Percentiles rank a stretch among this genome's conserved stretches.
These are phyloP conservation scores for Fusarium abutilonis DNA, from an alignment of 2,329 filamentous ascomycete species.

Conservation along the genomic window DNA sequence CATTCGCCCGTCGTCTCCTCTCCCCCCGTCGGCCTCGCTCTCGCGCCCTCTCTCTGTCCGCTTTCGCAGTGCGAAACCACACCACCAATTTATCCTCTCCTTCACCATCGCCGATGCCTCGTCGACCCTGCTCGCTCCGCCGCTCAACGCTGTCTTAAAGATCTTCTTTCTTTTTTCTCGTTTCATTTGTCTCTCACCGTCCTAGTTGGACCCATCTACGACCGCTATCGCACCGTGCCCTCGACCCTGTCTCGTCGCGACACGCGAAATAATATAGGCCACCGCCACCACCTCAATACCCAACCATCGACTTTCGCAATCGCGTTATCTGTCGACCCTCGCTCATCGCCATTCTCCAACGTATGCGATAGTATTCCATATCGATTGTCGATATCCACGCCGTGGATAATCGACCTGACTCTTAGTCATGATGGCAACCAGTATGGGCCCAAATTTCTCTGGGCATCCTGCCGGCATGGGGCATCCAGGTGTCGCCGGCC, in stretches of 20 bases:
- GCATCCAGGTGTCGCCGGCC: constrained; percentile 74
- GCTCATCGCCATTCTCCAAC: constrained; percentile 32
- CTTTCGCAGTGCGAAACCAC: constrained; percentile 45
- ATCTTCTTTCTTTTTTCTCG: constrained; percentile 3
- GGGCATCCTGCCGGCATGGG: constrained; percentile 77
- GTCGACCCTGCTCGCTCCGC: constrained; percentile 34
- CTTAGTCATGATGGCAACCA: constrained; percentile 72
- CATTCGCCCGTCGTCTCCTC: constrained; percentile 38
- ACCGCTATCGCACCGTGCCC: constrained; percentile 39
- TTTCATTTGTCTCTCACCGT: constrained; percentile 21
- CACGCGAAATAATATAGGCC: constrained; percentile 44
- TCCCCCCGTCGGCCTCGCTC: constrained; percentile 29
- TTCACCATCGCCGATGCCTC: constrained; percentile 44
- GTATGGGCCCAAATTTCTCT: constrained; percentile 69
- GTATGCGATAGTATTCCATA: constrained; percentile 57
- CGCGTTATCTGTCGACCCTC: constrained; percentile 25
- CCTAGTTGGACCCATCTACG: constrained; percentile 25
- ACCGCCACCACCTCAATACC: constrained; percentile 27
- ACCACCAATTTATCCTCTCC: constrained; percentile 35
- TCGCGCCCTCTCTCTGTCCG: constrained; percentile 32
- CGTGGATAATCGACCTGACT: constrained; percentile 63
- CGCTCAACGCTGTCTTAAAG: constrained; percentile 33
- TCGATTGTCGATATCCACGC: constrained; percentile 66
- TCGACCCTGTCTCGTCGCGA: constrained; percentile 43
- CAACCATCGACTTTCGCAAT: constrained; percentile 32